Evolutionary conservation across 2,329 filamentous ascomycete genomes (phyloP).

Genomic region (Hortaea sp.): DNA sequence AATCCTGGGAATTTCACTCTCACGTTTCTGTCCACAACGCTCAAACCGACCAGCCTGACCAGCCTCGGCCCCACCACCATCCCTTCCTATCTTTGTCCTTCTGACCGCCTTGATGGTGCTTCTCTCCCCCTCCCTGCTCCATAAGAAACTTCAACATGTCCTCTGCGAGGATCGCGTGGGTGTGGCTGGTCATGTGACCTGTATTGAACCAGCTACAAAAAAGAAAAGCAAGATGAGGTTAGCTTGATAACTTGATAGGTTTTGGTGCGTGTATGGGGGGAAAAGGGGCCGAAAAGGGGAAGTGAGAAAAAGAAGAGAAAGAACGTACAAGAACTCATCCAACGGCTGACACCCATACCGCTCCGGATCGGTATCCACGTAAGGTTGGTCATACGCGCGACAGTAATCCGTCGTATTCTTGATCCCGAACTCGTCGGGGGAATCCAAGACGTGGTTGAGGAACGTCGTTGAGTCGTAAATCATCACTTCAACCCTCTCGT

Average conservation of each 20-base stretch:
- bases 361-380: conserved; percentile 33
- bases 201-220: conserved; percentile 4
- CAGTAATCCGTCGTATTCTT: conserved; percentile 39
- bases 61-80: too few relatives aligned
- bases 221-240: too few relatives aligned
- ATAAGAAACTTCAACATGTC: conserved; percentile 3
- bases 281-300: neutral
- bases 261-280: neutral
- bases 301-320: neutral
- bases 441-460: conserved; percentile 34
- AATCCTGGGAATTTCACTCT: too few relatives aligned
- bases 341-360: conserved; percentile 36
- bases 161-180: conserved; percentile 3
- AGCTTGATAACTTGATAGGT: neutral
- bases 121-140: neutral
- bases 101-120: too few relatives aligned
- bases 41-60: too few relatives aligned
- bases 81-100: too few relatives aligned
- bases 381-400: conserved; percentile 35
- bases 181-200: conserved; percentile 5
- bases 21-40: too few relatives aligned
- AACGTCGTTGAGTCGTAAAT: conserved; percentile 37
- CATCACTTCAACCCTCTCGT: conserved; percentile 20
- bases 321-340: conserved; percentile 5
- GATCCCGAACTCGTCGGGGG: conserved; percentile 33